A percentile compares a stretch with the other conserved stretches of the same genome.
phyloP scores from a whole-genome alignment of 2,329 filamentous ascomycete genomes.

The Neofusicoccum cordaticola region DNA sequence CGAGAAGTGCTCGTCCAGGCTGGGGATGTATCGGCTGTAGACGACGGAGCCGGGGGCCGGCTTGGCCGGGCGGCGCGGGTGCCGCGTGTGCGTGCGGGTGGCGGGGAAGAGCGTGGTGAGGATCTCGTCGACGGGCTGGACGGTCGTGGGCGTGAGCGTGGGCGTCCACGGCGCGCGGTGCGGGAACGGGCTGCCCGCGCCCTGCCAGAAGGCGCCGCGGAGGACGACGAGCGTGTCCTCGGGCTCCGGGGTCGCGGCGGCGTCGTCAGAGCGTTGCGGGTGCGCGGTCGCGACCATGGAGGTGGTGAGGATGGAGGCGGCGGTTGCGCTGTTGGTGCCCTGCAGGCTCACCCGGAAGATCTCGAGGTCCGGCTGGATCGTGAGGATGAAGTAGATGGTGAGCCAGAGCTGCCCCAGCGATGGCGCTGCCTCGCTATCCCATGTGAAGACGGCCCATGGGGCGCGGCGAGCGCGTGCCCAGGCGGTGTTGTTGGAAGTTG shows the following conservation, averaged over 20 bases:
- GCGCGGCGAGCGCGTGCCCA: conserved; percentile 48
- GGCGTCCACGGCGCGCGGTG: conserved; percentile 40
- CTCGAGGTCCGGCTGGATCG: conserved; percentile 44
- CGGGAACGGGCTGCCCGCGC: conserved; percentile 42
- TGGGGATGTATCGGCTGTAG: conserved; percentile 76
- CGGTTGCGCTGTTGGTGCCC: conserved; percentile 39
- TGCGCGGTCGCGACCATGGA: conserved; percentile 35
- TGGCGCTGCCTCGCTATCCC: conserved; percentile 38
- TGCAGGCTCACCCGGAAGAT: conserved; percentile 43
- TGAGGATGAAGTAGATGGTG: conserved; percentile 45
- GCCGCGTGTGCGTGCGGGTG: conserved; percentile 58
- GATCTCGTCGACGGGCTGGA: conserved; percentile 40
- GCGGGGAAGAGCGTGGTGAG: conserved; percentile 47
- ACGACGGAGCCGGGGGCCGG: conserved; percentile 66
- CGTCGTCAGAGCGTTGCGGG: conserved; percentile 32
- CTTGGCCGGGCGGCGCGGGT: conserved; percentile 70
- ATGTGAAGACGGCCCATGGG: conserved; percentile 42
- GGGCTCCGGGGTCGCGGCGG: conserved; percentile 31
- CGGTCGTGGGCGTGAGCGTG: conserved; percentile 23
- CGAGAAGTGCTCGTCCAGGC: conserved; percentile 72
- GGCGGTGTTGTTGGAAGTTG: conserved; percentile 35
- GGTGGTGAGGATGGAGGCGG: conserved; percentile 36
- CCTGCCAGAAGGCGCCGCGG: conserved; percentile 49
- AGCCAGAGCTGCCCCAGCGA: conserved; percentile 49
- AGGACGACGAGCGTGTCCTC: conserved; percentile 48